Base-by-base conservation (phyloP, 352 stramenopile species). In the Sclerospora graminicola region DNA sequence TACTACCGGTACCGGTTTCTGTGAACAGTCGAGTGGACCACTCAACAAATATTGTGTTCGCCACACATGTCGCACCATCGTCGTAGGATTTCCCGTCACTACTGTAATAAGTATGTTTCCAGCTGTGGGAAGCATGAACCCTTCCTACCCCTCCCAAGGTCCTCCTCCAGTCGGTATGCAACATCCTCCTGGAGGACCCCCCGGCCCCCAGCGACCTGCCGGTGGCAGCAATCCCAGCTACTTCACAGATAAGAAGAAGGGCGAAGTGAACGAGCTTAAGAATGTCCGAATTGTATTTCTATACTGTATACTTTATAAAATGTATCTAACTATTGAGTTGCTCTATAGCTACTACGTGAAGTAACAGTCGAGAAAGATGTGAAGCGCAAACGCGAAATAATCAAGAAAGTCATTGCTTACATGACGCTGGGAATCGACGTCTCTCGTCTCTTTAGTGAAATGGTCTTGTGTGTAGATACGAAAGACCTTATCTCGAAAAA, bases 361-460 rank as follows among this genome's bases (percentile, higher is more conserved):
- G 95, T 98, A 51, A 91, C 76, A 13, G 89, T 97, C n/a, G 94
- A 99, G 63, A 84, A 93, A 46, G 90, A 99, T 74, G 77, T 94
- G 33, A 96, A 97, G 64, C 88, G 94, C 56, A 98, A 98, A 63
- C 84, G 95, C 33, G 96, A 99, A 56, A 97, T 99, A 51, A 98
- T 99, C 62, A 99, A 99, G 63, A 99, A 99, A 64, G 91, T 99
- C 9, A 99, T 99, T 66, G 95, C 95, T 23, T 99, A 99, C 77
- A 99, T 99, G 95, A 99, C 97, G 40, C 66, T 99, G 8, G 96
- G 97, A 27, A 98, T 99, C 45, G 97, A 99, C 66, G 96, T 99
- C 13, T 98, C 94, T 16, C 80, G 91, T 26, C 86, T 99, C 34
- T 99, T 99, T 64, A 98, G 93, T 29, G 95, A 99, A 73, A 98